Base-by-base conservation (phyloP, 2,329 filamentous ascomycete species). In the Beauveria australis region DNA sequence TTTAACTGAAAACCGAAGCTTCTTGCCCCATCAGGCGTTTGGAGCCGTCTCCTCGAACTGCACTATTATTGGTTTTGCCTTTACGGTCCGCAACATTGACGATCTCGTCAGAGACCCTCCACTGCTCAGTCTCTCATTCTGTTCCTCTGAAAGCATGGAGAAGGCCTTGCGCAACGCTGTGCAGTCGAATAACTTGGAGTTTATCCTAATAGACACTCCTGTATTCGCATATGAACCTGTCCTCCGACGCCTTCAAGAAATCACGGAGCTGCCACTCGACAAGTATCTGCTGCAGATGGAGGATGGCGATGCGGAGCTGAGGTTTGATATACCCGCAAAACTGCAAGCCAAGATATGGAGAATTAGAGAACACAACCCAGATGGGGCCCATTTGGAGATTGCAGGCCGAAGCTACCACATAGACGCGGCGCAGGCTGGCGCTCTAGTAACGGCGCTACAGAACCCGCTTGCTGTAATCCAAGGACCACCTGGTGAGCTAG, bases 201-300 rank as follows among this genome's bases (percentile, higher is more conserved):
- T 90, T 49, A 69, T 86, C 0, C 71, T 85, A 2, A 81, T 90
- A 0, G 81, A 89, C 47, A 87, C 87, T 0, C 77, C 87, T 0
- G 78, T 87, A 0, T 91, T 90, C 67, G 84, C 87, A 0, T 89
- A 85, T 60, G 84, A 89, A 59, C 88, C 88, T 0, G 78, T 91
- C 1, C 69, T 91, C 5, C 71, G 79, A 53, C 78, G 81, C 1
- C 73, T 91, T 1, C 80, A 89, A 67, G 71, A 75, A 0, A 82
- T 84, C 26, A 73, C 68, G 0, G 78, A 84, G 2, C 59, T 89
- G 0, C 81, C 86, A 0, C 72, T 91, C 0, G 74, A 80, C 3
- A 69, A 81, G 1, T 74, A 81, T 37, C 66, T 89, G 0, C 70
- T 89, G 5, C 63, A 72, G 14, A 63, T 71, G 0, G 62, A 60